These are phyloP conservation scores for Epichloe festucae DNA, from an alignment of 2,329 filamentous ascomycete species.

Conservation along the genomic window DNA sequence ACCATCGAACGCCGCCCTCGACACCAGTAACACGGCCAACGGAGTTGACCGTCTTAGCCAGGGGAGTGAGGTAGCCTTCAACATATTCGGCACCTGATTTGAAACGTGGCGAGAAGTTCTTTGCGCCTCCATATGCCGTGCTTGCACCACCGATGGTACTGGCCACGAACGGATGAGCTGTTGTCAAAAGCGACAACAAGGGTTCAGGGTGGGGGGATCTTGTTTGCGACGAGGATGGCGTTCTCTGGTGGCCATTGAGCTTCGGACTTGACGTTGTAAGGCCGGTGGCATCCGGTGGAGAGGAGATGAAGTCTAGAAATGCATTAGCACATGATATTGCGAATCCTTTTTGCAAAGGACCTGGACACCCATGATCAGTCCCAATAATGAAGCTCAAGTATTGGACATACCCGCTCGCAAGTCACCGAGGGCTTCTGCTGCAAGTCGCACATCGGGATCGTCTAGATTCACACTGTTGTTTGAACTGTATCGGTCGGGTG, in stretches of 20 bases:
- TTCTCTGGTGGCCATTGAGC: not conserved
- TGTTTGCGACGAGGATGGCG: conserved; percentile 3
- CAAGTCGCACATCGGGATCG: conserved; percentile 54
- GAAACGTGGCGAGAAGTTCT: conserved; percentile 81
- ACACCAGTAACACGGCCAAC: conserved; percentile 79
- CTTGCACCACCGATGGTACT: conserved; percentile 75
- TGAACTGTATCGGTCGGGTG: conserved; percentile 29
- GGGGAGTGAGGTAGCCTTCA: conserved; percentile 74
- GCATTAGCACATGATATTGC: not conserved
- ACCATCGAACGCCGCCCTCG: conserved; percentile 76
- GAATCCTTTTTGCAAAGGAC: no score
- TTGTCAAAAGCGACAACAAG: conserved; percentile 73
- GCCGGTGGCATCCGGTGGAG: conserved; percentile 37
- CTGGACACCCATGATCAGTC: not conserved
- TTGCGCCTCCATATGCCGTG: conserved; percentile 74
- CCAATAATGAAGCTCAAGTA: not conserved
- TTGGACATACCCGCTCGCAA: conserved; percentile 48
- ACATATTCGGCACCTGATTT: conserved; percentile 85
- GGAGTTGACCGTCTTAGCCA: conserved; percentile 74
- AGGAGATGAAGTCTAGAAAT: conserved; percentile 50
- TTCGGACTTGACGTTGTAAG: conserved; percentile 26
- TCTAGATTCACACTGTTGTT: conserved; percentile 44
- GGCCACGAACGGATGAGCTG: conserved; percentile 74
- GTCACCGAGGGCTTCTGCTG: conserved; percentile 64
- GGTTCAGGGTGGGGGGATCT: conserved; percentile 55